Evolutionary conservation across 106 monocot genomes (phyloP).

Genomic region (Dioscorea alata): DNA sequence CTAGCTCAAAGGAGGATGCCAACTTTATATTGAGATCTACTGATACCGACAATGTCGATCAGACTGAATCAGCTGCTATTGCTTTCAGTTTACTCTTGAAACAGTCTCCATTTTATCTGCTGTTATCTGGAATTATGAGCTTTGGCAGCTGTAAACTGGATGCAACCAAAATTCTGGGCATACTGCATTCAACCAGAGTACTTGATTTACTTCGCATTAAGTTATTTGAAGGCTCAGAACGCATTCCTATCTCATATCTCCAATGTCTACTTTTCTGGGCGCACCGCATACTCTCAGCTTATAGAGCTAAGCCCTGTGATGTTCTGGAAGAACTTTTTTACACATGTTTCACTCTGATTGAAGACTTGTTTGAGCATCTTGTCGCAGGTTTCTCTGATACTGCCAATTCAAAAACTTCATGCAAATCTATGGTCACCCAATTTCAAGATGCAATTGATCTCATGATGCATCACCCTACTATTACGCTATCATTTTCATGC

Average conservation of each 20-base stretch:
- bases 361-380: constrained; percentile 43
- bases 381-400: constrained; percentile 6
- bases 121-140: constrained; percentile 51
- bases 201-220: constrained; percentile 54
- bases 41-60: not conserved
- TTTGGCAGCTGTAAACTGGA: constrained; percentile 17
- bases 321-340: constrained; percentile 35
- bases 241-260: constrained; percentile 32
- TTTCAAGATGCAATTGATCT: constrained; percentile 41
- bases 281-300: constrained; percentile 37
- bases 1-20: not conserved
- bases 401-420: constrained; percentile 7
- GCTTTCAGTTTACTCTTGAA: constrained; percentile 50
- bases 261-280: constrained; percentile 72
- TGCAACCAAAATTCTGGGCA: constrained; percentile 15
- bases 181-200: constrained; percentile 29
- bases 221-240: constrained; percentile 28
- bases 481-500: constrained; percentile 31
- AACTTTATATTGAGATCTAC: not conserved
- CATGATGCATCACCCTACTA: constrained; percentile 62
- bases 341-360: constrained; percentile 42
- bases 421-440: constrained; percentile 7
- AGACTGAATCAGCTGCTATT: constrained; percentile 33
- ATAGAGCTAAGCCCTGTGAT: constrained; percentile 26
- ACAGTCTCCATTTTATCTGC: constrained; percentile 52